A percentile compares a stretch with the other conserved stretches of the same genome.
Conservation (phyloP, 805 yeast genomes). For the Candida parachauliodes region DNA sequence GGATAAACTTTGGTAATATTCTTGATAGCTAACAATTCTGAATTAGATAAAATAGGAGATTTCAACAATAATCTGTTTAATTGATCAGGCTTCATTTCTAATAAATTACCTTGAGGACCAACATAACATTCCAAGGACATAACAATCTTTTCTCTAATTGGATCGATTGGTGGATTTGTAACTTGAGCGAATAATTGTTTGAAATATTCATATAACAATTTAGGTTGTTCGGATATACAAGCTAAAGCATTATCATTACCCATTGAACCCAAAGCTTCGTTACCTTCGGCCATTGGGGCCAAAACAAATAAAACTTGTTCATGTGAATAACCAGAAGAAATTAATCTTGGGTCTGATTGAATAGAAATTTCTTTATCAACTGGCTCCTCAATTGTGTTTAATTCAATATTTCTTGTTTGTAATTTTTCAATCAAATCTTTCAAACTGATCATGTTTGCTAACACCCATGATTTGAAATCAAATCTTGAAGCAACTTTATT, state of each 20-base stretch:
- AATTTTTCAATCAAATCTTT: slow-evolving; percentile 68
- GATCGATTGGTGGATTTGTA: slow-evolving; percentile 98
- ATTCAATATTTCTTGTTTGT: slow-evolving; percentile 30
- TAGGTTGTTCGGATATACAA: slow-evolving; percentile 90
- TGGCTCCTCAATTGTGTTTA: slow-evolving; percentile 16
- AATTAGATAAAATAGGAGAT: slow-evolving; percentile 75
- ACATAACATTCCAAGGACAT: slow-evolving; percentile 96
- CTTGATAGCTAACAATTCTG: slow-evolving; percentile 71
- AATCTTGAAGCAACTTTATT: slow-evolving; percentile 70
- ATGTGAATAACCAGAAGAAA: slow-evolving; percentile 89
- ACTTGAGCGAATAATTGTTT: slow-evolving; percentile 97
- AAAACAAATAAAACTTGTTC: slow-evolving; percentile 82
- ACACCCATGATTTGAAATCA: slow-evolving; percentile 92
- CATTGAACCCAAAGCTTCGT: slow-evolving; percentile 97
- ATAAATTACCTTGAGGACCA: slow-evolving; percentile 96
- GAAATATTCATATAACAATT: slow-evolving; percentile 86
- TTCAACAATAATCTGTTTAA: slow-evolving; percentile 82
- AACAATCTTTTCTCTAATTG: slow-evolving; percentile 93
- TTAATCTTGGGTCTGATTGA: slow-evolving; percentile 77
- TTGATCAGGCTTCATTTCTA: slow-evolving; percentile 89
- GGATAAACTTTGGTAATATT: slow-evolving; percentile 76
- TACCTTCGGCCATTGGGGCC: slow-evolving; percentile 95
- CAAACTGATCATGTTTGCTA: slow-evolving; percentile 81
- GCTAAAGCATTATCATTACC: slow-evolving; percentile 97
- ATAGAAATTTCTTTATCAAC: slow-evolving; percentile 41